These are phyloP conservation scores for Calvatia gigantea DNA, from an alignment of 768 basidiomycete species.

Conservation along the genomic window DNA sequence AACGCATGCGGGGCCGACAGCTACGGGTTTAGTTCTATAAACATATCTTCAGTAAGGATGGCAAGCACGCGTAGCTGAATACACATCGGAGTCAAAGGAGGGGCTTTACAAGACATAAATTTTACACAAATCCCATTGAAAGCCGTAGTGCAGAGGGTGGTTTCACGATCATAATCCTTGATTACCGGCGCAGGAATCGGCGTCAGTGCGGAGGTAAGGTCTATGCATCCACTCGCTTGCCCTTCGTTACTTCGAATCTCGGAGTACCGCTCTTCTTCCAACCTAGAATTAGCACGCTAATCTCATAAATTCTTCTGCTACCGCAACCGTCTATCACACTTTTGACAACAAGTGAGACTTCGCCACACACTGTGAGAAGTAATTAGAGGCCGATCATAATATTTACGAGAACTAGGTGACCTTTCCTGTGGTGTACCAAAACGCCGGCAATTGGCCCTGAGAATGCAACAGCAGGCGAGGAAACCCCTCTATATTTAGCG, in stretches of 20 bases:
- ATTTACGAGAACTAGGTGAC: background rate
- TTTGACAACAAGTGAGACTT: background rate
- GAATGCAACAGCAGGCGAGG: background rate
- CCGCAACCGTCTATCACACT: background rate
- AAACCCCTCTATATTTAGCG: background rate
- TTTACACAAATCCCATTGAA: too few relatives aligned
- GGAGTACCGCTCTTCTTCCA: background rate
- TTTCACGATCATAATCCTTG: background rate
- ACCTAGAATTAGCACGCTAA: background rate
- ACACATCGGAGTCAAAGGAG: too few relatives aligned
- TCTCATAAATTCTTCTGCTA: background rate
- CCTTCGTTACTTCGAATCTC: background rate
- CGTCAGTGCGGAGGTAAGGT: slow-evolving; percentile 5
- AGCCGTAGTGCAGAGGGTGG: too few relatives aligned
- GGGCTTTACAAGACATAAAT: too few relatives aligned
- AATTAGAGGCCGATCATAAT: background rate
- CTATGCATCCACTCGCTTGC: background rate
- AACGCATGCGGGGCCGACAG: background rate
- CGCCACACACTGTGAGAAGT: background rate
- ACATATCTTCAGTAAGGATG: too few relatives aligned
- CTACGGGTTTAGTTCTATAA: too few relatives aligned
- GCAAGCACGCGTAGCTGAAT: too few relatives aligned
- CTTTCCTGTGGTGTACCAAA: background rate
- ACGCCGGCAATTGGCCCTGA: background rate
- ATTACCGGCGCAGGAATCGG: background rate